phyloP scores from a whole-genome alignment of 2,329 filamentous ascomycete species.

The Sporothrix mexicana region DNA sequence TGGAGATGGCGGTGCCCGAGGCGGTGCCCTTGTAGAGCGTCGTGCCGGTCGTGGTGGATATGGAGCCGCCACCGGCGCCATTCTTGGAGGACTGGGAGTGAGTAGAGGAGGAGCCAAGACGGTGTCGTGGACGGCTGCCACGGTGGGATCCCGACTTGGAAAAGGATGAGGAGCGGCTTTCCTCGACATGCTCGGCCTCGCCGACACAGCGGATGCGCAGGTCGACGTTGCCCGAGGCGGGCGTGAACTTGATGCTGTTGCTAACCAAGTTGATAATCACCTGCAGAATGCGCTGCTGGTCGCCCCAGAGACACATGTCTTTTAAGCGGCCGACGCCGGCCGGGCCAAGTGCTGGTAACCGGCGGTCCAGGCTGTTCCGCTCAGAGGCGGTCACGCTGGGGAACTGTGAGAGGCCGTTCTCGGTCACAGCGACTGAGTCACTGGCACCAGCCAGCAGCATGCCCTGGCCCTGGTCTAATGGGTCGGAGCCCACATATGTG shows the following conservation, averaged over 20 bases:
- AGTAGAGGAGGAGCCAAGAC: constrained; percentile 56
- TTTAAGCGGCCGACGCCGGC: constrained; percentile 71
- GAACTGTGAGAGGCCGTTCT: neutral
- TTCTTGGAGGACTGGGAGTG: constrained; percentile 57
- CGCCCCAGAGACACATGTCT: constrained; percentile 90
- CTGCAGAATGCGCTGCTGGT: constrained; percentile 87
- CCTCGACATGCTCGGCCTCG: constrained; percentile 57
- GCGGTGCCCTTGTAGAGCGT: constrained; percentile 41
- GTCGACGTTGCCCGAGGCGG: constrained; percentile 73
- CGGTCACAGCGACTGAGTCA: neutral
- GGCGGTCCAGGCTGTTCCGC: constrained; percentile 44
- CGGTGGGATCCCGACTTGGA: constrained; percentile 54
- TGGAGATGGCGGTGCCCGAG: constrained; percentile 62
- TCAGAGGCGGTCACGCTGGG: constrained; percentile 11
- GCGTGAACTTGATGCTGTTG: constrained; percentile 92
- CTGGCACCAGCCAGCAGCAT: neutral
- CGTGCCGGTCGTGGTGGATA: constrained; percentile 35
- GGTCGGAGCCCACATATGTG: constrained; percentile 65
- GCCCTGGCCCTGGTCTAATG: neutral
- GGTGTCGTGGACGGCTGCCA: constrained; percentile 51
- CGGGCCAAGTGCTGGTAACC: constrained; percentile 66
- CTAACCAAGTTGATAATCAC: constrained; percentile 93
- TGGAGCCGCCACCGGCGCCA: constrained; percentile 34
- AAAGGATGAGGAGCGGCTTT: constrained; percentile 60
- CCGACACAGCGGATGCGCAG: constrained; percentile 77